Percentiles rank a stretch among this genome's conserved stretches.
phyloP scores from a whole-genome alignment of 2,329 filamentous ascomycete genomes.

The Coleophoma cylindrospora region DNA sequence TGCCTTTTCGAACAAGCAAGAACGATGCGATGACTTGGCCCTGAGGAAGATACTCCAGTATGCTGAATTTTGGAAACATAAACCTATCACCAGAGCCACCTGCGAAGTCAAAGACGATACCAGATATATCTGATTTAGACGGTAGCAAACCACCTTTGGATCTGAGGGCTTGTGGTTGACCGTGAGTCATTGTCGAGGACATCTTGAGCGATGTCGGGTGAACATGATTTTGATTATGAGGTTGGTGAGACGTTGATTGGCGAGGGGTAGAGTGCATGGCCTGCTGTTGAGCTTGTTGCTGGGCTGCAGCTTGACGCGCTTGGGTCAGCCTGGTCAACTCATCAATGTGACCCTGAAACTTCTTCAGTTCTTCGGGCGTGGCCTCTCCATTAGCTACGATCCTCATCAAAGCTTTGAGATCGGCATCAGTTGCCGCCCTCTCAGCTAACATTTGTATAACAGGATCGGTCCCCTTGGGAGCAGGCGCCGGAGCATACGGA shows the following conservation, averaged over 20 bases:
- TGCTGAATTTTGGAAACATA: conserved; percentile 72
- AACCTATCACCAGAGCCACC: conserved; percentile 69
- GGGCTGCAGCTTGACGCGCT: conserved; percentile 49
- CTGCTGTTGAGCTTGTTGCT: conserved; percentile 4
- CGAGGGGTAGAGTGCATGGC: conserved; percentile 1
- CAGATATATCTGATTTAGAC: conserved; percentile 54
- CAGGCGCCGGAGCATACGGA: conserved; percentile 8
- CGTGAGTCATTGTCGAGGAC: conserved; percentile 13
- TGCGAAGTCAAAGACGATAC: conserved; percentile 65
- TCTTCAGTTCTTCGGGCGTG: conserved; percentile 62
- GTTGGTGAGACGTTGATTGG: not conserved
- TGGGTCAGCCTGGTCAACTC: conserved; percentile 64
- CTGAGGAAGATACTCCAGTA: conserved; percentile 62
- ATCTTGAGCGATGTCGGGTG: conserved; percentile 10
- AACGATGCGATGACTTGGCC: conserved; percentile 69
- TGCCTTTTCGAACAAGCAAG: conserved; percentile 69
- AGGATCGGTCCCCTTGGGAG: conserved; percentile 52
- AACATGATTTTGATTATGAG: conserved; percentile 1
- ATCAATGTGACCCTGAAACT: conserved; percentile 78
- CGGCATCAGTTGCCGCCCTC: conserved; percentile 66
- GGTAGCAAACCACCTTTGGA: conserved; percentile 54
- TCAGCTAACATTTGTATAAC: conserved; percentile 78
- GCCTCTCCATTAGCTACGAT: conserved; percentile 74
- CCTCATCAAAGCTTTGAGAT: conserved; percentile 76
- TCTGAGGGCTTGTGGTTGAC: conserved; percentile 48